These are phyloP conservation scores for Populus tomentosa DNA, from an alignment of 441 rosid species.

Conservation along the genomic window DNA sequence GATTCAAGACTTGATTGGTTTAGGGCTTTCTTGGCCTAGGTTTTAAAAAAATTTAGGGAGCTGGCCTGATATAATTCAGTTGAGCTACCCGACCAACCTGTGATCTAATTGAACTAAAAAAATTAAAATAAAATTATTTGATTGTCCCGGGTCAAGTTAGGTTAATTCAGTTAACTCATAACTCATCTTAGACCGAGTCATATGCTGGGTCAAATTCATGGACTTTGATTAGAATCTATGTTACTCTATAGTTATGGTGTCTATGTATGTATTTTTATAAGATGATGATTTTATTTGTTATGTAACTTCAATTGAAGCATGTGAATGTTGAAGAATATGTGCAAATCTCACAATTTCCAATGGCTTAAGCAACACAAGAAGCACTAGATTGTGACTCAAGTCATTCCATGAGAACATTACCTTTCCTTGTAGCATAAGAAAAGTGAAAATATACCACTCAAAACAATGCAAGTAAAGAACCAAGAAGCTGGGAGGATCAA, in stretches of 20 bases:
- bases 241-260: neutral
- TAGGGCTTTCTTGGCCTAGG: accelerated
- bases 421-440: slow-evolving; percentile 30
- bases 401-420: slow-evolving; percentile 15
- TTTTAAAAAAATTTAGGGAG: too few species aligned
- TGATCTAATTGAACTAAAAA: too few species aligned
- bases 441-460: slow-evolving; percentile 5
- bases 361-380: slow-evolving; percentile 2
- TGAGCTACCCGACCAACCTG: too few species aligned
- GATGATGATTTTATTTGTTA: too few species aligned
- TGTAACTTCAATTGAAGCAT: too few species aligned
- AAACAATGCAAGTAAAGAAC: slow-evolving; percentile 25
- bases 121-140: too few species aligned
- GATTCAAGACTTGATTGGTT: too few species aligned
- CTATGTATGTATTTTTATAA: too few species aligned
- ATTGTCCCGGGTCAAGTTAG: too few species aligned
- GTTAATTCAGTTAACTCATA: too few species aligned
- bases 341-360: neutral
- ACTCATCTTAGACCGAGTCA: neutral
- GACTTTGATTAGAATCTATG: neutral
- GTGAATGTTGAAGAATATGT: neutral
- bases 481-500: neutral
- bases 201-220: too few species aligned
- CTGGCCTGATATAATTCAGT: too few species aligned
- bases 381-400: slow-evolving; percentile 21